Evolutionary conservation across 2,329 filamentous ascomycete species (phyloP), one percentile per base, ranked within the genome.

Genomic region (Grosmannia huntii): DNA sequence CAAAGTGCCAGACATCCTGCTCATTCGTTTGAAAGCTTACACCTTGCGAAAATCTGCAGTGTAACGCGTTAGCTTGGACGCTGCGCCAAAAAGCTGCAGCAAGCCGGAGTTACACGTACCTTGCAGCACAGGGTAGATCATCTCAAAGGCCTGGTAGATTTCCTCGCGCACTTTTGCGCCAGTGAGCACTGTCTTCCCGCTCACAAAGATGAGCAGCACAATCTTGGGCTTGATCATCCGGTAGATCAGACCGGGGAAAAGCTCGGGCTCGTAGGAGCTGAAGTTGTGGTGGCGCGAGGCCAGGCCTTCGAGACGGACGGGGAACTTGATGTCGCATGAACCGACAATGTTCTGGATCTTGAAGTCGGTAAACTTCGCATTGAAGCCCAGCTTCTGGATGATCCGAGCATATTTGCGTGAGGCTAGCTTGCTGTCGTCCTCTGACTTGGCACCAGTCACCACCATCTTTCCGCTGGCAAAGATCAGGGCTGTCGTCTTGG

Each of bases 141-240:
- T 87, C 76, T 95, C 90, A 69, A 96, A 96, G 53, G 90, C 90
- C 72, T 94, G 89, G 69, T 96, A 95, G 65, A 99, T 97, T 76
- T 97, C 94, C 74, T 99, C 94, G 66, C 94, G 87, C 64, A 97
- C 91, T 72, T 99, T 97, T 65, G 94, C 94, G 69, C 94, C 94
- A 49, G 94, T 97, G 70, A 97, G 81, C 68, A 97, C 94, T 62
- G 97, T 97, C 82, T 97, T 97, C 69, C 92, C 94, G 68, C 87
- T 94, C 68, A 97, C 92, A 77, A 97, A 97, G 73, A 99, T 96
- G 69, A 97, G 78, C 28, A 97, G 84, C 57, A 97, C 92, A 65
- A 97, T 96, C 84, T 97, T 97, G 23, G 94, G 94, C 80, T 97
- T 97, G 80, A 97, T 96, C 94, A 99, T 99, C 72, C 94, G 90